Conservation (phyloP, 345 rosid species). For the Stellera chamaejasme region DNA sequence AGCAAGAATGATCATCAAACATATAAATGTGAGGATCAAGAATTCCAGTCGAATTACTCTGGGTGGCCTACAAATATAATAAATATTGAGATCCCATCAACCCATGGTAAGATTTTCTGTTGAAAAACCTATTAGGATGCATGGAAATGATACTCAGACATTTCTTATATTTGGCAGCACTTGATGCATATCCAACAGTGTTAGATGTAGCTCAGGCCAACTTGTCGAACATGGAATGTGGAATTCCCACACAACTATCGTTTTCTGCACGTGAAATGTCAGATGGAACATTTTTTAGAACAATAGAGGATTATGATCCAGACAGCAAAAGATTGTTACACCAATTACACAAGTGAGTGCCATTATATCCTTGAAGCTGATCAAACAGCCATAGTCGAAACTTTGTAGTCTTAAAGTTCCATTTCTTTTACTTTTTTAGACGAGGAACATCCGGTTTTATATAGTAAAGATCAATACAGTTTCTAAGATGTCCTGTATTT, state of each 20-base stretch:
- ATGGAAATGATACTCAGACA: constrained; percentile 10
- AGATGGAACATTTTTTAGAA: constrained; percentile 93
- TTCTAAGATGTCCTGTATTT: background rate
- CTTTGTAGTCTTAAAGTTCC: background rate
- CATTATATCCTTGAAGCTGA: constrained; percentile 5
- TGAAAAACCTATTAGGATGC: constrained; percentile 1
- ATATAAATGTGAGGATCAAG: constrained; percentile 73
- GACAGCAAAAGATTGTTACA: constrained; percentile 81
- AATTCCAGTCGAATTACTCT: constrained; percentile 72
- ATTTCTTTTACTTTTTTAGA: background rate
- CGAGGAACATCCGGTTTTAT: background rate
- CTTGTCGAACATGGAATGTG: constrained; percentile 80
- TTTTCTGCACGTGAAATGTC: constrained; percentile 95
- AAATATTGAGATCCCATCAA: constrained; percentile 87
- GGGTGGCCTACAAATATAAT: constrained; percentile 96
- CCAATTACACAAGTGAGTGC: constrained; percentile 67
- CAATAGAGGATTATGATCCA: constrained; percentile 90
- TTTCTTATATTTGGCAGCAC: constrained; percentile 30
- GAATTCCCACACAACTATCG: constrained; percentile 79
- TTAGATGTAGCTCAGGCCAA: constrained; percentile 49
- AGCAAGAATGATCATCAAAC: constrained; percentile 42
- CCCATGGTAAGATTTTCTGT: constrained; percentile 40
- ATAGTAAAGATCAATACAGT: constrained; percentile 1
- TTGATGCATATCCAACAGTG: constrained; percentile 64
- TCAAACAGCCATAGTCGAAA: background rate